A percentile compares a stretch with the other conserved stretches of the same genome.
Conservation (phyloP, 2,329 filamentous ascomycete species). For the Xylariaceae sp. region DNA sequence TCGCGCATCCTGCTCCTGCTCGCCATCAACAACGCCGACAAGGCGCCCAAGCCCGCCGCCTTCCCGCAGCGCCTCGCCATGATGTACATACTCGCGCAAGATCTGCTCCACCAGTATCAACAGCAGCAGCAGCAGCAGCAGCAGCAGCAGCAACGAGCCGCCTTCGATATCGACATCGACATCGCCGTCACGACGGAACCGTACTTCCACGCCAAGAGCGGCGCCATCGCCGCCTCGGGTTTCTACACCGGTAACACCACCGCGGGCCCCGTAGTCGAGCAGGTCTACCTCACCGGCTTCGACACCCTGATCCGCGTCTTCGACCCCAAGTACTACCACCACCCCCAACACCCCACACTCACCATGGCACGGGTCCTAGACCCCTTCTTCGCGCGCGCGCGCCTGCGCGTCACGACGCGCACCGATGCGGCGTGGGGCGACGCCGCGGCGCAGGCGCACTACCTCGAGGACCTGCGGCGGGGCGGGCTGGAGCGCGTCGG, state of each 20-base stretch:
- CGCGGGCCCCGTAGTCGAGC: slow-evolving; percentile 39
- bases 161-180: slow-evolving; percentile 50
- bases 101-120: slow-evolving; percentile 42
- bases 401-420: slow-evolving; percentile 66
- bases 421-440: slow-evolving; percentile 63
- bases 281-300: slow-evolving; percentile 74
- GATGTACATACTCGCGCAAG: slow-evolving; percentile 70
- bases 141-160: neutral
- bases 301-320: slow-evolving; percentile 76
- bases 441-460: slow-evolving; percentile 55
- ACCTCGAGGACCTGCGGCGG: slow-evolving; percentile 54
- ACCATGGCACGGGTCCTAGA: slow-evolving; percentile 58
- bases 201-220: slow-evolving; percentile 74
- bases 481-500: slow-evolving; percentile 53
- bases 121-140: neutral
- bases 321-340: slow-evolving; percentile 71
- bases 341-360: too few relatives aligned
- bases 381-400: slow-evolving; percentile 65
- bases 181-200: slow-evolving; percentile 72
- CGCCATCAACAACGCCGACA: slow-evolving; percentile 67
- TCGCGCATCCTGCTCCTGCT: slow-evolving; percentile 60
- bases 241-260: slow-evolving; percentile 41
- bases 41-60: slow-evolving; percentile 65
- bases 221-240: slow-evolving; percentile 53
- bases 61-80: slow-evolving; percentile 70